Evolutionary conservation across 163 green algal species (phyloP).

Genomic region (Scenedesmus sp.): DNA sequence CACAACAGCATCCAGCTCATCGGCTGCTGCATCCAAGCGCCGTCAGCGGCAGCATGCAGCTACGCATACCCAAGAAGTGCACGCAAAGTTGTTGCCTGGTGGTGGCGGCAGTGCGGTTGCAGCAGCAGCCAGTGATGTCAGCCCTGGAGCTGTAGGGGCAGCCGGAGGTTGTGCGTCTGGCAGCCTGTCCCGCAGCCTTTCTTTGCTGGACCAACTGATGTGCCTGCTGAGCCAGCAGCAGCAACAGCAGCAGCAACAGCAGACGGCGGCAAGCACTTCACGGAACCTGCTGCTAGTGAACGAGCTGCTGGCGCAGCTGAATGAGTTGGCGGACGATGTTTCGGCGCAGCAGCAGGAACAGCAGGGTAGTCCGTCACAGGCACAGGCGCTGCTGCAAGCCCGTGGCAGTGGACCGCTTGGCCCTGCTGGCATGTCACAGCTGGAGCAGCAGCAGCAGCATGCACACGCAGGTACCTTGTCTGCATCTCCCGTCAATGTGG

Average conservation of each 20-base stretch:
- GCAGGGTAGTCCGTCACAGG: not conserved
- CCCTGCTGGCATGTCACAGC: not conserved
- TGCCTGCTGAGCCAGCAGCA: constrained; percentile 13
- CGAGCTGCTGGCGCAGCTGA: constrained; percentile 2
- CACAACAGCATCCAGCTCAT: not conserved
- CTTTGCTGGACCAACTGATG: constrained; percentile 11
- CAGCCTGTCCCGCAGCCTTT: not conserved
- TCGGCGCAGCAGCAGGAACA: not conserved
- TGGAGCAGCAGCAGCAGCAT: not conserved
- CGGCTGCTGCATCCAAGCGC: not conserved
- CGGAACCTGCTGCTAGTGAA: constrained; percentile 15
- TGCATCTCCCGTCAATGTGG: not conserved
- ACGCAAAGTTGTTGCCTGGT: not conserved
- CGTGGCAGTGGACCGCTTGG: not conserved
- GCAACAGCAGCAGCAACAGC: not conserved
- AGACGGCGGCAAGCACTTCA: not conserved
- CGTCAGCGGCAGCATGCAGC: not conserved
- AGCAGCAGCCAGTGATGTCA: not conserved
- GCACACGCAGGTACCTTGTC: not conserved
- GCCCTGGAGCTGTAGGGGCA: too few species aligned
- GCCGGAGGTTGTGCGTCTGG: not conserved
- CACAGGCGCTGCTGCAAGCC: not conserved
- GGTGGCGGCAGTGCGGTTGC: not conserved
- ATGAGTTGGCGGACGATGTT: not conserved
- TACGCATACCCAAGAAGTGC: not conserved